Evolutionary conservation across 441 rosid genomes (phyloP), one percentile per base, ranked within the genome.

Genomic region (Populus hybrid): DNA sequence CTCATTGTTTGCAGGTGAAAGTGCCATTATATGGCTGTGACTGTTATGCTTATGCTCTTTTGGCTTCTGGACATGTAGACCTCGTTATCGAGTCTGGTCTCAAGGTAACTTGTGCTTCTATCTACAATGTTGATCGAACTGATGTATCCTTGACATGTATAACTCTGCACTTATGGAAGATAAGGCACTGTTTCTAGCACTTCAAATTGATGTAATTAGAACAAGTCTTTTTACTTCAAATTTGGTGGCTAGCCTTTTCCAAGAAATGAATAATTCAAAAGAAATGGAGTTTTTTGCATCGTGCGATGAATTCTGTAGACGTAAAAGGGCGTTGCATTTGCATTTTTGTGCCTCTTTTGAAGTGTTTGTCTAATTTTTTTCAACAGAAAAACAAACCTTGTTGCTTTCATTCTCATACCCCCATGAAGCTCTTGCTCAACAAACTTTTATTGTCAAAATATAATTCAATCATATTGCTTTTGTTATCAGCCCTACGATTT

Each of bases 61-160:
- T 96, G 88, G 96, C 99, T 78, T 94, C 98, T 66, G 98, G 99
- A 71, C 87, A 75, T 78, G 99, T 96, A 74, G 99, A 96, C 93
- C 97, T 94, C 75, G 99, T 94, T 64, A 81, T 94, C 18, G 98
- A 96, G 82, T 94, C 98, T 16, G 97, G 97, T 79, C 90, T 96
- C 66, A 90, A 89, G 98, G 98, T 96, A 89, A 81, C 73, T 40
- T 21, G 16, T 30, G 36, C 36, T 30, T 67, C 24, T 68, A 18
- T 20, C n/a, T 67, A 35, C 28, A 46, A 24, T 21, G 30, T 53
- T 68, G 18, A 68, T 38, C 30, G 64, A 20, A 20, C n/a, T 50
- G 68, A 77, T 67, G 2, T 59, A 10, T n/a, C 12, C n/a, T 26
- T 75, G 71, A 38, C 9, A 2, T 69, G 8, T 28, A 10, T 3